Conservation (phyloP, 2,329 filamentous ascomycete species). For the Fusarium sp. region DNA sequence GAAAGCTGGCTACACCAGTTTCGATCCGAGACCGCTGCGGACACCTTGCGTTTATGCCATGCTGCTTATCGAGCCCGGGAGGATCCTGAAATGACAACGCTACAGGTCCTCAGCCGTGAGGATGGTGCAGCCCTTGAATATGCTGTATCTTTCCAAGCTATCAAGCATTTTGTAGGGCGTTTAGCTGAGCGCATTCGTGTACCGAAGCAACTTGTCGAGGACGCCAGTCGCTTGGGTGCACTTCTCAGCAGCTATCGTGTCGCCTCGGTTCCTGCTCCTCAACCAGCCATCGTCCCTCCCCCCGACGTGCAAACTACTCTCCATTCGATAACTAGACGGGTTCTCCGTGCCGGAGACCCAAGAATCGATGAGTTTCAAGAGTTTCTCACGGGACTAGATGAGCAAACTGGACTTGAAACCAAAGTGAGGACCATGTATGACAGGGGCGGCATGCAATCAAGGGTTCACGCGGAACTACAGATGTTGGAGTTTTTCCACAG, state of each 20-base stretch:
- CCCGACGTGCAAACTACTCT: conserved; percentile 44
- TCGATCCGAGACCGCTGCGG: too few relatives aligned
- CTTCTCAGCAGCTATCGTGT: conserved; percentile 42
- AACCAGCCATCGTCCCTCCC: conserved; percentile 32
- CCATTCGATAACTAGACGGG: conserved; percentile 47
- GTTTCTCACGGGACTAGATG: too few relatives aligned
- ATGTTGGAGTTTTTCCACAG: conserved; percentile 56
- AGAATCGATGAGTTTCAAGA: conserved; percentile 3
- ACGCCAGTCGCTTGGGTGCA: conserved; percentile 42
- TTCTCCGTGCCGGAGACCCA: conserved; percentile 37
- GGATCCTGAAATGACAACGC: conserved; percentile 28
- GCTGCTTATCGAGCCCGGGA: conserved; percentile 29
- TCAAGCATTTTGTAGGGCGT: conserved; percentile 55
- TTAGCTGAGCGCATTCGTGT: conserved; percentile 55
- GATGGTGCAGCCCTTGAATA: neutral
- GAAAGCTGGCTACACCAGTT: too few relatives aligned
- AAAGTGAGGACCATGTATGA: conserved; percentile 22
- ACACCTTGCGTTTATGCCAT: too few relatives aligned
- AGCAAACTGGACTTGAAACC: neutral
- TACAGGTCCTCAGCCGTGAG: conserved; percentile 23
- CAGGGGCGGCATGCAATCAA: conserved; percentile 36
- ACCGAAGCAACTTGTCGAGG: conserved; percentile 49
- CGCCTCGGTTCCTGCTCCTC: neutral
- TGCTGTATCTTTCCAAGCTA: conserved; percentile 38
- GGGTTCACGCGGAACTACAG: conserved; percentile 34